These are phyloP conservation scores for Clonostachys rosea DNA, from an alignment of 2,329 filamentous ascomycete genomes.

Conservation along the genomic window DNA sequence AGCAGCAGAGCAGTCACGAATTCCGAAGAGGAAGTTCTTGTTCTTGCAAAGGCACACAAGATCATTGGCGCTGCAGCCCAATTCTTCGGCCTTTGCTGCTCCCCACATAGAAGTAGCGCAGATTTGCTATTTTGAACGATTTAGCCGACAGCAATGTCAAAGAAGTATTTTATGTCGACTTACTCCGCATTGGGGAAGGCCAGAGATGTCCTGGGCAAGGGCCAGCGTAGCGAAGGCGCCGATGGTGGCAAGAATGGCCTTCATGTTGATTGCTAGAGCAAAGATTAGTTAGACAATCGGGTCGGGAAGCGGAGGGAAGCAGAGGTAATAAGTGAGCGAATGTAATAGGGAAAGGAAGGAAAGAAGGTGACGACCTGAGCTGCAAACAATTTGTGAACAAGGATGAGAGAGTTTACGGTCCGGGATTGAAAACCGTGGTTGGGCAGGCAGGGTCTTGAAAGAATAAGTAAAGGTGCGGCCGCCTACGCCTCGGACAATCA, in stretches of 20 bases:
- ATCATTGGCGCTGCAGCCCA: conserved; percentile 39
- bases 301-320: neutral
- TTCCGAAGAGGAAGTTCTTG: conserved; percentile 39
- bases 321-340: neutral
- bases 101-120: conserved; percentile 46
- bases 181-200: conserved; percentile 49
- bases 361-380: neutral
- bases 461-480: no score
- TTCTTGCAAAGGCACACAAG: conserved; percentile 41
- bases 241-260: conserved; percentile 37
- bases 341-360: neutral
- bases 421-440: no score
- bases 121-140: conserved; percentile 27
- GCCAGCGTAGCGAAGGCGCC: conserved; percentile 32
- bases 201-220: conserved; percentile 31
- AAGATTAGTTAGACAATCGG: conserved; percentile 2
- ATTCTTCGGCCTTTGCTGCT: conserved; percentile 28
- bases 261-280: conserved; percentile 37
- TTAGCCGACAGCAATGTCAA: conserved; percentile 5
- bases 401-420: no score
- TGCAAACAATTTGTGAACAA: no score
- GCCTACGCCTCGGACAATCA: no score
- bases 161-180: conserved; percentile 19
- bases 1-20: conserved; percentile 44
- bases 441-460: no score